Evolutionary conservation across 2,329 filamentous ascomycete genomes (phyloP).

Genomic region (Pseudogymnoascus pannorum): DNA sequence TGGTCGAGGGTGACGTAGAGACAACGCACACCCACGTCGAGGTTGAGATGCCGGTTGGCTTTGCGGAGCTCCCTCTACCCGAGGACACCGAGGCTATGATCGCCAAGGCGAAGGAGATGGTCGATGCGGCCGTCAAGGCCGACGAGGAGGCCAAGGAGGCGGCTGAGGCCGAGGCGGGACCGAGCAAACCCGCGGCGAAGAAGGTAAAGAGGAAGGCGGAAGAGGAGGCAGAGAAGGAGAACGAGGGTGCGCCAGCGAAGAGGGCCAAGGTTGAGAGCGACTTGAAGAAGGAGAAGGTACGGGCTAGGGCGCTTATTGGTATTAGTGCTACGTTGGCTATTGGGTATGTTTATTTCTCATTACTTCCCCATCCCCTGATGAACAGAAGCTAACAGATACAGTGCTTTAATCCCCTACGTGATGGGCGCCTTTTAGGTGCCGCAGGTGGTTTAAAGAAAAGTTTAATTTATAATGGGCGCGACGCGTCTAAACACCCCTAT

Average conservation of each 20-base stretch:
- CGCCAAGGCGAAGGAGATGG: slow-evolving; percentile 80
- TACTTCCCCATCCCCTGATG: neutral
- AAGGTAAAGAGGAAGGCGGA: slow-evolving; percentile 68
- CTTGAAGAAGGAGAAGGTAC: slow-evolving; percentile 76
- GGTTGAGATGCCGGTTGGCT: slow-evolving; percentile 64
- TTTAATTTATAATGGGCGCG: slow-evolving; percentile 2
- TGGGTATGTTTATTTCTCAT: slow-evolving; percentile 65
- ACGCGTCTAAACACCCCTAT: neutral
- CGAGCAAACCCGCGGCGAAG: slow-evolving; percentile 33
- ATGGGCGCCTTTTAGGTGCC: slow-evolving; percentile 22
- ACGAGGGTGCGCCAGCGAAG: slow-evolving; percentile 52
- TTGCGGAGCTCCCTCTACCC: slow-evolving; percentile 61
- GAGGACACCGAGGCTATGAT: slow-evolving; percentile 80
- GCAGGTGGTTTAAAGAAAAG: neutral
- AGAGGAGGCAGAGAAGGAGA: slow-evolving; percentile 44
- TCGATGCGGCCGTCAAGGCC: slow-evolving; percentile 59
- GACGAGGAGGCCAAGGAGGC: slow-evolving; percentile 33
- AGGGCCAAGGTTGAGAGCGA: slow-evolving; percentile 74
- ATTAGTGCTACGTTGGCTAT: slow-evolving; percentile 80
- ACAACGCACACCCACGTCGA: slow-evolving; percentile 66
- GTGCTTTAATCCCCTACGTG: slow-evolving; percentile 30
- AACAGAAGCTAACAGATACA: slow-evolving; percentile 17
- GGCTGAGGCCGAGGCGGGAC: slow-evolving; percentile 31
- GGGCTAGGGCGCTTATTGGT: slow-evolving; percentile 77
- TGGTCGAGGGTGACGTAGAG: slow-evolving; percentile 50